Percentiles rank a stretch among this genome's conserved stretches.
These are phyloP conservation scores for Sugiyamaella lignohabitans DNA, from an alignment of 805 yeast genomes.

Conservation along the genomic window DNA sequence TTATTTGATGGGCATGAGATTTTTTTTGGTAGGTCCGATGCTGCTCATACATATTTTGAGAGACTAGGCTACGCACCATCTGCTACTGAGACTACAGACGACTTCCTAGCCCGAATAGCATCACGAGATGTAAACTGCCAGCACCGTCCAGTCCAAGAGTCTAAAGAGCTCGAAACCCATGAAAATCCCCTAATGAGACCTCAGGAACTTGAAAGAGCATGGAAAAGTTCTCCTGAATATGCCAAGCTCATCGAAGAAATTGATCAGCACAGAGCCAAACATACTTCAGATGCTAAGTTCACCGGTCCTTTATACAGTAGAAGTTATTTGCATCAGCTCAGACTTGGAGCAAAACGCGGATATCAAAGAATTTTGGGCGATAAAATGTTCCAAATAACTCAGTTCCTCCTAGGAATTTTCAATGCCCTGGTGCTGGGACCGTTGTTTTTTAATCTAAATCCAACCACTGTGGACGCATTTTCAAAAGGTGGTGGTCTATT, in stretches of 20 bases:
- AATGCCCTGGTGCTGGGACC: conserved; percentile 60
- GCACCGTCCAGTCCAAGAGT: conserved; percentile 45
- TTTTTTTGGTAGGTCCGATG: conserved; percentile 52
- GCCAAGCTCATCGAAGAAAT: conserved; percentile 38
- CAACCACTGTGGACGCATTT: conserved; percentile 49
- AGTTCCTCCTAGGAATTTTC: conserved; percentile 42
- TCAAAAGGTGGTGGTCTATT: conserved; percentile 59
- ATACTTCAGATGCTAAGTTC: conserved; percentile 26
- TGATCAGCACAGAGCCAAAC: conserved; percentile 33
- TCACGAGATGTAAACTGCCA: conserved; percentile 63
- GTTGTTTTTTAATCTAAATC: conserved; percentile 48
- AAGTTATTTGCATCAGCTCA: conserved; percentile 38
- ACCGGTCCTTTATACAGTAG: conserved; percentile 31
- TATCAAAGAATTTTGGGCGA: conserved; percentile 54
- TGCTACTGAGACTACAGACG: conserved; percentile 61
- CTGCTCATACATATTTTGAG: conserved; percentile 52
- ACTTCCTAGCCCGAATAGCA: conserved; percentile 44
- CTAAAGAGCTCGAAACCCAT: conserved; percentile 46
- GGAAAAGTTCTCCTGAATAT: conserved; percentile 48
- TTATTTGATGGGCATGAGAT: conserved; percentile 57
- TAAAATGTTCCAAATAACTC: conserved; percentile 41
- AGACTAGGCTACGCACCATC: conserved; percentile 61
- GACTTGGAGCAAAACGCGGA: conserved; percentile 44
- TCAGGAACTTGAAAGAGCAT: conserved; percentile 51
- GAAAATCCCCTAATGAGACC: conserved; percentile 29